These are phyloP conservation scores for Cerrena zonata DNA, from an alignment of 1,284 basidiomycete species.

Conservation along the genomic window DNA sequence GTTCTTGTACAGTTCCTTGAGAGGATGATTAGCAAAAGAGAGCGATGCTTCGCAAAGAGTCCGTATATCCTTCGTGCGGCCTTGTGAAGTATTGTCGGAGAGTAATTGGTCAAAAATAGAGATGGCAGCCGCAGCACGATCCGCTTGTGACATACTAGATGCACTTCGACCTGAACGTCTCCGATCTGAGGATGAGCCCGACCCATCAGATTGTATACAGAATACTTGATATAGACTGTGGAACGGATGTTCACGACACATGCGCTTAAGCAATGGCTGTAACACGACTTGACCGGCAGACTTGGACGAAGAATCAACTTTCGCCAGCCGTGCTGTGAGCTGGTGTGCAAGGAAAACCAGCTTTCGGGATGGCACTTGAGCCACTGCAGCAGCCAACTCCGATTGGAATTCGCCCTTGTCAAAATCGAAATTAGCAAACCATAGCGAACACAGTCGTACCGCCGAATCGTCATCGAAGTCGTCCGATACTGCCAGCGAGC, in stretches of 20 bases:
- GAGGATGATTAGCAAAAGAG: constrained; percentile 71
- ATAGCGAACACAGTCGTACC: constrained; percentile 83
- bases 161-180: constrained; percentile 40
- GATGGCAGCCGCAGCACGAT: constrained; percentile 63
- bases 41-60: constrained; percentile 68
- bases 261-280: constrained; percentile 61
- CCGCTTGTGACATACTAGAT: constrained; percentile 38
- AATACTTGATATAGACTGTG: constrained; percentile 90
- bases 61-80: constrained; percentile 58
- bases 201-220: constrained; percentile 40
- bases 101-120: constrained; percentile 64
- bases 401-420: constrained; percentile 40
- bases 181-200: constrained; percentile 20
- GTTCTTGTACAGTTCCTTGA: constrained; percentile 35
- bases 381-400: constrained; percentile 46
- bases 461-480: constrained; percentile 71
- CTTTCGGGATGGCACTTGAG: constrained; percentile 78
- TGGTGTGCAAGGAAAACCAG: constrained; percentile 89
- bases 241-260: constrained; percentile 89
- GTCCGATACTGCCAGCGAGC: constrained; percentile 65
- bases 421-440: constrained; percentile 81
- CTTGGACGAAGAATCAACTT: constrained; percentile 22
- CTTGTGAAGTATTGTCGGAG: constrained; percentile 30
- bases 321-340: constrained; percentile 79
- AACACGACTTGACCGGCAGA: constrained; percentile 58